Base-by-base conservation (phyloP, 768 basidiomycete genomes). In the Boletus subparvulus region DNA sequence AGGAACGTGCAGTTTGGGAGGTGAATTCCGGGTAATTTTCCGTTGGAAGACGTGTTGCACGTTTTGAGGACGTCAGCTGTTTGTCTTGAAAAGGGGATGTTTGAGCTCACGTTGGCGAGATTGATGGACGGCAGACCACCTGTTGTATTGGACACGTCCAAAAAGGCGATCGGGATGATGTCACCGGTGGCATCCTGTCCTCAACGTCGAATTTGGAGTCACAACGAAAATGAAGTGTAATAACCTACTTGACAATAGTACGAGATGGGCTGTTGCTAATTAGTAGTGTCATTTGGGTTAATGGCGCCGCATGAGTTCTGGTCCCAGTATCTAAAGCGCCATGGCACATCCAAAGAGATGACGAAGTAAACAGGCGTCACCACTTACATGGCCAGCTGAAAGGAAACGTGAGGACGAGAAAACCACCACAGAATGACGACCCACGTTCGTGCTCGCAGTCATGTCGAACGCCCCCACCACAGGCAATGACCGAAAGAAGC, bases 111-210 rank as follows among this genome's bases (percentile, higher is more conserved):
- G 64, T 86, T 86, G 12, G 84, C 78, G 32, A 88, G 67, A 69
- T 88, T 76, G 52, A 88, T 71, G 36, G 81, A 80, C 4, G 87
- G 87, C 1, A 81, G 61, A 26, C 80, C 83, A 3, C 83, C 26
- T 26, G 26, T 26, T 6, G 26, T 26, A 6, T 26, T 26, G 72
- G 83, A 88, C 41, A 77, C 73, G 60, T 84, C 72, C 41, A 88
- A 51, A 66, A 87, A 88, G 4, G 86, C 85, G 43, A 88, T 58
- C 0, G 86, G 86, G 52, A 88, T 73, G 14, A 74, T 80, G 59
- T 87, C 75, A 42, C 86, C 82, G 10, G 78, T 72, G 62, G 77
- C 69, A 63, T 85, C 84, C 80, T 84, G 60, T 21, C 24, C n/a
- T 43, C 39, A 1, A 43, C 5, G 1, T 47, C 6, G 10, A 30